Conservation (phyloP, 202 grass and related monocot species). For the Hordeum pubiflorum region DNA sequence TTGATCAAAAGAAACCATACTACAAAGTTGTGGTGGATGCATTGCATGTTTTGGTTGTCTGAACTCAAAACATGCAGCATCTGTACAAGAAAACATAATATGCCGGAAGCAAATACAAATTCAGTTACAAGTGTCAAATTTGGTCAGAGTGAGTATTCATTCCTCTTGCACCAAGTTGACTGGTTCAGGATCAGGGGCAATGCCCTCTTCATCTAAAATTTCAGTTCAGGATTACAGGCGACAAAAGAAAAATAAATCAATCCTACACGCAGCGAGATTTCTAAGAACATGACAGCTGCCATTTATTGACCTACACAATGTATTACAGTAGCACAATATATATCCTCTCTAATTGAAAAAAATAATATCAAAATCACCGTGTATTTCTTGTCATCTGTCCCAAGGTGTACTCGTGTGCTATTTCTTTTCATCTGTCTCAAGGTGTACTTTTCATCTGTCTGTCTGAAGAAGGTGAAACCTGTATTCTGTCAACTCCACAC, state of each 20-base stretch:
- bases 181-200: background rate
- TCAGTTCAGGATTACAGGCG: background rate
- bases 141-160: too few species aligned
- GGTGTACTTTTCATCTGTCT: background rate
- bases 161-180: background rate
- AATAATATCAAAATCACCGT: background rate
- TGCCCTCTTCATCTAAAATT: background rate
- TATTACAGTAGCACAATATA: background rate
- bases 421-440: background rate
- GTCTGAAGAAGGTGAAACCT: conserved; percentile 2
- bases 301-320: conserved; percentile 1
- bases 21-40: too few species aligned
- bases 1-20: too few species aligned
- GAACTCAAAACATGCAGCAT: too few species aligned
- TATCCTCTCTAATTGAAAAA: background rate
- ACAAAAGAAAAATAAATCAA: background rate
- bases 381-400: background rate
- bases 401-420: background rate
- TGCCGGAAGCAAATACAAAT: too few species aligned
- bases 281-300: background rate
- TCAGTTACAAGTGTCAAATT: too few species aligned
- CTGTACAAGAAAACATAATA: too few species aligned
- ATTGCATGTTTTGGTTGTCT: too few species aligned
- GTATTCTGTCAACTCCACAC: background rate
- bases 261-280: too few species aligned